Evolutionary conservation across 75 land plant genomes (phyloP).

Genomic region (Pseudotsuga menziesii): DNA sequence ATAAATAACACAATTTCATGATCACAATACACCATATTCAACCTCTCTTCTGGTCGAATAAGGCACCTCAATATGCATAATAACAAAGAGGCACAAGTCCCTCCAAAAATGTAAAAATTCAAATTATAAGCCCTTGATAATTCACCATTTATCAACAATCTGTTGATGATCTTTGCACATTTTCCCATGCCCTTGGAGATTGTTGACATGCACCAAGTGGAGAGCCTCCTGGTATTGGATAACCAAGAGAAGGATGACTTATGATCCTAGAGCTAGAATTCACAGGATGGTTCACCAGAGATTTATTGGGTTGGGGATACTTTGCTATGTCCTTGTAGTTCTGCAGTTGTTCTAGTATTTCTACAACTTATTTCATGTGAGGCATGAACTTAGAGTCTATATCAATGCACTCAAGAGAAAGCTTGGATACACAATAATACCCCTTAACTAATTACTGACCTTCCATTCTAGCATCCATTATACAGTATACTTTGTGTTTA

Average conservation of each 20-base stretch:
- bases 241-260: neutral
- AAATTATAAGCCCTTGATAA: neutral
- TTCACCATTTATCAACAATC: neutral
- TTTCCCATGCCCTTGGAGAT: neutral
- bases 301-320: conserved; percentile 1
- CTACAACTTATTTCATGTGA: conserved; percentile 46
- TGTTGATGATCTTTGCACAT: neutral
- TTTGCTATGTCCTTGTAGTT: conserved; percentile 15
- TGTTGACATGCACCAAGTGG: neutral
- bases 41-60: neutral
- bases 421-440: conserved; percentile 32
- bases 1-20: neutral
- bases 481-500: conserved; percentile 34
- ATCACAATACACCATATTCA: neutral
- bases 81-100: neutral
- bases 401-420: conserved; percentile 47
- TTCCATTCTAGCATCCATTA: conserved; percentile 50
- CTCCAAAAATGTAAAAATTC: neutral
- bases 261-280: neutral
- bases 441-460: conserved; percentile 45
- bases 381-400: conserved; percentile 50
- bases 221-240: conserved; percentile 1
- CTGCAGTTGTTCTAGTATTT: conserved; percentile 42
- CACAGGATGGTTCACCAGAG: neutral
- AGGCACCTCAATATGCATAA: neutral